A percentile compares a stretch with the other conserved stretches of the same genome.
phyloP scores from a whole-genome alignment of 331 rosid species.

The Rhamnella rubrinervis region DNA sequence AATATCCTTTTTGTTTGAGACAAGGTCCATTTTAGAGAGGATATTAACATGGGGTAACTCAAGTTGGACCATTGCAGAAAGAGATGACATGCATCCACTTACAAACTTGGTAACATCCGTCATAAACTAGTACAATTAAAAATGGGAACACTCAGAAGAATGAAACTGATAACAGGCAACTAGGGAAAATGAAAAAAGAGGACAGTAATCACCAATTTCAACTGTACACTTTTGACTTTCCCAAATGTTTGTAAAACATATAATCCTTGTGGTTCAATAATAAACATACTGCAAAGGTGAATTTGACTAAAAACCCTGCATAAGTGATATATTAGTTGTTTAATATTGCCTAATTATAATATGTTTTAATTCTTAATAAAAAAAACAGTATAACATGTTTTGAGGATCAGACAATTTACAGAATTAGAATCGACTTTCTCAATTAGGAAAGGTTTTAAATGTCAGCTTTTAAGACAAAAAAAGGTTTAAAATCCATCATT shows the following conservation, averaged over 20 bases:
- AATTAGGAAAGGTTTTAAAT: neutral
- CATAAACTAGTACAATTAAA: slow-evolving; percentile 57
- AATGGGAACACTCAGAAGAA: slow-evolving; percentile 11
- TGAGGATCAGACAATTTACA: neutral
- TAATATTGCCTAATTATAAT: neutral
- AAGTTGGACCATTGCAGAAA: slow-evolving; percentile 93
- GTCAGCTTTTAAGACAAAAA: neutral
- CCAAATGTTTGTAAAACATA: neutral
- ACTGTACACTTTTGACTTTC: too few species aligned
- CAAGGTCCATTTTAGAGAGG: slow-evolving; percentile 96
- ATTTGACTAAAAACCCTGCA: neutral
- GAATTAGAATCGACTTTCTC: neutral
- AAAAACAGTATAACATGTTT: neutral
- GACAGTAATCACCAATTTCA: neutral
- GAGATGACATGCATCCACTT: slow-evolving; percentile 93
- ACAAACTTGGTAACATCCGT: slow-evolving; percentile 92
- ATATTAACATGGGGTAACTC: slow-evolving; percentile 90
- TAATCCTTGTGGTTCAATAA: neutral
- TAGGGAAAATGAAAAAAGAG: neutral
- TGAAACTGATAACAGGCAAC: neutral
- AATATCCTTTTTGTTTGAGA: slow-evolving; percentile 65
- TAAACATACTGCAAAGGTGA: neutral
- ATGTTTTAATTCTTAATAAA: neutral
- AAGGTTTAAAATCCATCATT: neutral
- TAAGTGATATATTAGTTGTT: neutral